Conservation (phyloP, 73 alveolate genomes). For the Paramecium sexaurelia region DNA sequence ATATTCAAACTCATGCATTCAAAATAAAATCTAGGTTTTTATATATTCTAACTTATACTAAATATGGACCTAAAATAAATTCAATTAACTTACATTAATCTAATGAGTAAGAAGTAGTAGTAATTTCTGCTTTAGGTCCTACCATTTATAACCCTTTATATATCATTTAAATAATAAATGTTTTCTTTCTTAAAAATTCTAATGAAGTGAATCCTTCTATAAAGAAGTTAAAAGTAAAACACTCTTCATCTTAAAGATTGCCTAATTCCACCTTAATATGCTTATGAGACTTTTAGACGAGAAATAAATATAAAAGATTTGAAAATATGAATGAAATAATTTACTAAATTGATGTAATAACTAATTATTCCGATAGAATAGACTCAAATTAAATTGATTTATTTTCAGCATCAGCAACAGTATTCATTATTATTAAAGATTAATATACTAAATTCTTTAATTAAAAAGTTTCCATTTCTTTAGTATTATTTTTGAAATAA, state of each 20-base stretch:
- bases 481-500: not conserved
- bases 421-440: not conserved
- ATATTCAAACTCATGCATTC: not conserved
- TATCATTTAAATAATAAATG: not conserved
- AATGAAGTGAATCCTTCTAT: not conserved
- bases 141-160: not conserved
- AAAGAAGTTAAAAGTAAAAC: not conserved
- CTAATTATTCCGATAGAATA: not conserved
- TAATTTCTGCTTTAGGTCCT: conserved; percentile 2
- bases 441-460: not conserved
- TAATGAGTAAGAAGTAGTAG: not conserved
- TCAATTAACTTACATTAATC: not conserved
- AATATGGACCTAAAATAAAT: not conserved
- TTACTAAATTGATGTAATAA: not conserved
- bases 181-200: not conserved
- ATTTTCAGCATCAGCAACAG: not conserved
- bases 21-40: not conserved
- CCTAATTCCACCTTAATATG: not conserved
- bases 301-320: not conserved
- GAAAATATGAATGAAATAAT: not conserved
- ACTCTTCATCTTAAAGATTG: not conserved
- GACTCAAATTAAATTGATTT: not conserved
- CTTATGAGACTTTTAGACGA: not conserved
- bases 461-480: not conserved
- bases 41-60: not conserved